Percentiles rank a stretch among this genome's conserved stretches.
phyloP scores from a whole-genome alignment of 192 early-diverging fungal species.

The Chytriomyces sp. region DNA sequence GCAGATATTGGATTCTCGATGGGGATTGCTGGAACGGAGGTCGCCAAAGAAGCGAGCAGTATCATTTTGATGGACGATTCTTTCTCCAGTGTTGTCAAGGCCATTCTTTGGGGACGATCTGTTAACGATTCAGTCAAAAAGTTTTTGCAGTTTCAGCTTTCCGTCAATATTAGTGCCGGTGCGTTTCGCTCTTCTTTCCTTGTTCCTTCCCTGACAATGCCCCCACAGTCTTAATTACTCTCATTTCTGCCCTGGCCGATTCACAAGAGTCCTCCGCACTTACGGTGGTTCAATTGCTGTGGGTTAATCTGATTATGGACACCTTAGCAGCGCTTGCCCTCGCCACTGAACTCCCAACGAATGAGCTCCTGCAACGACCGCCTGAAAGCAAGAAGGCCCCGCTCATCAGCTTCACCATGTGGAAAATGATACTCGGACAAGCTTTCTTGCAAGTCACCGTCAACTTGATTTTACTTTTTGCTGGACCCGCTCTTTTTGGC shows the following conservation, averaged over 20 bases:
- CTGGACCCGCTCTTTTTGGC: conserved; percentile 20
- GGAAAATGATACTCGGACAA: conserved; percentile 91
- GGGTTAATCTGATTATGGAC: conserved; percentile 96
- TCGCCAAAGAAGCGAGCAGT: conserved; percentile 93
- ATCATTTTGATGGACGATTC: conserved; percentile 94
- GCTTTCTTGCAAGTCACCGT: conserved; percentile 84
- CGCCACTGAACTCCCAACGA: conserved; percentile 87
- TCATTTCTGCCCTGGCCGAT: conserved; percentile 50
- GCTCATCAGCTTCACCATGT: conserved; percentile 86
- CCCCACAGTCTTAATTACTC: conserved; percentile 37
- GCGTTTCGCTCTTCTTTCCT: not conserved
- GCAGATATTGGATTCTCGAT: conserved; percentile 93
- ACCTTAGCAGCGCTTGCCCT: conserved; percentile 90
- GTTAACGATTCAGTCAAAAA: conserved; percentile 95
- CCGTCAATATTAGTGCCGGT: conserved; percentile 75
- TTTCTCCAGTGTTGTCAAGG: conserved; percentile 89
- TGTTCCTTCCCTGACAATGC: not conserved
- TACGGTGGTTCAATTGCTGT: conserved; percentile 89
- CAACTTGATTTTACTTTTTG: conserved; percentile 54
- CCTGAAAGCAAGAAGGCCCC: conserved; percentile 75
- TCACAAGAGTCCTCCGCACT: conserved; percentile 72
- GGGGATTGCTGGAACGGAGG: conserved; percentile 94
- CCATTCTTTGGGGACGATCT: conserved; percentile 90
- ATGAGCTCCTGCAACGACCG: conserved; percentile 76
- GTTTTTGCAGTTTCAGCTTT: conserved; percentile 97